A percentile compares a stretch with the other conserved stretches of the same genome.
phyloP scores from a whole-genome alignment of 2,329 filamentous ascomycete genomes.

The Dendrostoma leiphaemia region DNA sequence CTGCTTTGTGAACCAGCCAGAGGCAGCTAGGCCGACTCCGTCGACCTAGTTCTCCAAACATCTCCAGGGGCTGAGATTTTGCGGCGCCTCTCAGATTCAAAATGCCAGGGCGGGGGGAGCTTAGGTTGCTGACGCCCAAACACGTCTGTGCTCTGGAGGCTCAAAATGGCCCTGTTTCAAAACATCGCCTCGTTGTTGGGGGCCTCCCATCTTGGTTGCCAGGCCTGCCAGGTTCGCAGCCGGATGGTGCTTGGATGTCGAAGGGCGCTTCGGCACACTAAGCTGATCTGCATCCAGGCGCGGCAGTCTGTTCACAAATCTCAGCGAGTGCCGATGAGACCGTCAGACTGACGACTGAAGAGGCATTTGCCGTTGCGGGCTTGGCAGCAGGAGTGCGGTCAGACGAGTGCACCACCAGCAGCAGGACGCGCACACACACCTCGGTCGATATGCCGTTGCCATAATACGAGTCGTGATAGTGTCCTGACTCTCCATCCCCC shows the following conservation, averaged over 20 bases:
- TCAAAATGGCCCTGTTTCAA: neutral
- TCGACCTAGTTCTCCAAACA: neutral
- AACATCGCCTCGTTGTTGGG: neutral
- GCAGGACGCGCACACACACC: neutral
- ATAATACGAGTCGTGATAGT: neutral
- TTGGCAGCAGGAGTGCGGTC: neutral
- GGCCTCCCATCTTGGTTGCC: neutral
- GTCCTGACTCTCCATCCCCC: neutral
- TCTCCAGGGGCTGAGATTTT: neutral
- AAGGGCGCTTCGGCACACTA: too few species aligned
- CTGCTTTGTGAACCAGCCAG: too few species aligned
- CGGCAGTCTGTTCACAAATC: too few species aligned
- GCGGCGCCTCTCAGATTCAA: constrained; percentile 4
- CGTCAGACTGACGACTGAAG: too few species aligned
- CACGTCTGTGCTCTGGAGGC: neutral
- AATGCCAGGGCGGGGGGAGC: too few species aligned
- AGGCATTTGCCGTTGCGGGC: neutral
- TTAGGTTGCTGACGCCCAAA: too few species aligned
- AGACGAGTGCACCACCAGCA: neutral
- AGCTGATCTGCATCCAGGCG: too few species aligned
- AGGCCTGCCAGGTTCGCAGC: neutral
- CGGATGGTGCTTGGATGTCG: too few species aligned
- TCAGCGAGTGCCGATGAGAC: too few species aligned
- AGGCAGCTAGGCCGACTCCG: neutral
- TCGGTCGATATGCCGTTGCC: neutral